phyloP scores from a whole-genome alignment of 2,329 filamentous ascomycete genomes.

The Immersiporthe knoxdaviesiana region DNA sequence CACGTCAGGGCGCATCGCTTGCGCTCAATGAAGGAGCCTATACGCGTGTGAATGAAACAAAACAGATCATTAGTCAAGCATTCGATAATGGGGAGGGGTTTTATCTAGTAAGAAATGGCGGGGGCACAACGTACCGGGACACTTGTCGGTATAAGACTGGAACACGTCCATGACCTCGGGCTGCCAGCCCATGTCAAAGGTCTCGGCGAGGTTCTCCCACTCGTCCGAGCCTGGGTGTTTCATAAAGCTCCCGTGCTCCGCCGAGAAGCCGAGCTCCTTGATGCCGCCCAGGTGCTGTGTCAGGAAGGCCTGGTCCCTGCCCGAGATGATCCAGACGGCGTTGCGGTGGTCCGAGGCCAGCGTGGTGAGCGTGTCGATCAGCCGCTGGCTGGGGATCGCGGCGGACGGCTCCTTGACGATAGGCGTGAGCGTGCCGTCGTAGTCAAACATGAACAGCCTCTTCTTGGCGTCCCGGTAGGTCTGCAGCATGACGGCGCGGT shows the following conservation, averaged over 20 bases:
- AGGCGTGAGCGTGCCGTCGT: conserved; percentile 93
- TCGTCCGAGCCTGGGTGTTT: conserved; percentile 73
- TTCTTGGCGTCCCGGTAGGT: conserved; percentile 76
- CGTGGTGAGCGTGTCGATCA: conserved; percentile 77
- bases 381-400: conserved; percentile 82
- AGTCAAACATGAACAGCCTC: conserved; percentile 97
- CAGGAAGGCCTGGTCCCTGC: conserved; percentile 89
- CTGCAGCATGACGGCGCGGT: conserved; percentile 70
- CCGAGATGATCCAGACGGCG: conserved; percentile 97
- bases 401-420: conserved; percentile 91
- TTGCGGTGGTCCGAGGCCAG: conserved; percentile 82
- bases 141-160: conserved; percentile 84
- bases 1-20: conserved; percentile 95
- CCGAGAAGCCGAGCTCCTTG: conserved; percentile 84
- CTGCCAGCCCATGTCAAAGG: conserved; percentile 91
- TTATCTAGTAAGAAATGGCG: too few species aligned
- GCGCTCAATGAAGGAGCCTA: conserved; percentile 87
- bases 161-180: conserved; percentile 81
- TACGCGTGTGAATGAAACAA: neutral
- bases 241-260: conserved; percentile 96
- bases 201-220: conserved; percentile 90
- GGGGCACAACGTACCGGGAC: conserved; percentile 64
- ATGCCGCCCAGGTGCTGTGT: conserved; percentile 94
- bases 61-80: neutral
- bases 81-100: too few species aligned